phyloP scores from a whole-genome alignment of 176 grass and related monocot species.

The Rhynchospora breviuscula region DNA sequence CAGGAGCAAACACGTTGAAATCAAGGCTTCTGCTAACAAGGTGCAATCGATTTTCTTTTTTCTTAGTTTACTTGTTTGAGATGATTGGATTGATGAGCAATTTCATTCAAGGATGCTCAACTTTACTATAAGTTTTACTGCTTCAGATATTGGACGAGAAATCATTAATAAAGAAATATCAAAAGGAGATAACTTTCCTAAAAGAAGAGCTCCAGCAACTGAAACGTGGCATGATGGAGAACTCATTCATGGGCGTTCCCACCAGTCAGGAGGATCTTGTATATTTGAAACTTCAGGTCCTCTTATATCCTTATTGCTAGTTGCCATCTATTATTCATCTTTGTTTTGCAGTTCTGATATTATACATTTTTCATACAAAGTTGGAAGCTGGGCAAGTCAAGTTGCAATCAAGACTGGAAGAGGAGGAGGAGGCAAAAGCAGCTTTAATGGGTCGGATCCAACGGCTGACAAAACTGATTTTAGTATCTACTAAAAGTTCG shows the following conservation, averaged over 20 bases:
- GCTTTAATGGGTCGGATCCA: slow-evolving; percentile 97
- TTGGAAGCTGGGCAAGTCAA: slow-evolving; percentile 98
- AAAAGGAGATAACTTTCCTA: slow-evolving; percentile 84
- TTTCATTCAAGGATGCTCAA: background rate
- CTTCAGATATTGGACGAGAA: slow-evolving; percentile 98
- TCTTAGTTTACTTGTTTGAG: background rate
- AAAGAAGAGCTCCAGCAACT: slow-evolving; percentile 97
- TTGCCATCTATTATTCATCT: background rate
- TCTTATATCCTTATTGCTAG: slow-evolving; percentile 20
- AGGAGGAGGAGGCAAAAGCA: slow-evolving; percentile 99
- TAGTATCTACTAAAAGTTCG: slow-evolving; percentile 95
- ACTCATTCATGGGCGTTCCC: slow-evolving; percentile 44
- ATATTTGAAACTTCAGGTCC: slow-evolving; percentile 91
- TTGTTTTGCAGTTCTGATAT: slow-evolving; percentile 22
- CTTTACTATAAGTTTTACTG: background rate
- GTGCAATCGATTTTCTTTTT: slow-evolving; percentile 30
- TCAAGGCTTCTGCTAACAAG: slow-evolving; percentile 99
- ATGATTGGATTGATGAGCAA: background rate
- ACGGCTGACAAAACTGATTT: slow-evolving; percentile 86
- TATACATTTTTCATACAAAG: slow-evolving; percentile 29
- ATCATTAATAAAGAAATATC: slow-evolving; percentile 99
- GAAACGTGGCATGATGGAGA: slow-evolving; percentile 81
- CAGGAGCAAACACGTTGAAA: slow-evolving; percentile 84
- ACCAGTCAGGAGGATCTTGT: slow-evolving; percentile 91
- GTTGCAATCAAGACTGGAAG: slow-evolving; percentile 90